phyloP scores from a whole-genome alignment of 306 rosid species.

The Cicer arietinum region DNA sequence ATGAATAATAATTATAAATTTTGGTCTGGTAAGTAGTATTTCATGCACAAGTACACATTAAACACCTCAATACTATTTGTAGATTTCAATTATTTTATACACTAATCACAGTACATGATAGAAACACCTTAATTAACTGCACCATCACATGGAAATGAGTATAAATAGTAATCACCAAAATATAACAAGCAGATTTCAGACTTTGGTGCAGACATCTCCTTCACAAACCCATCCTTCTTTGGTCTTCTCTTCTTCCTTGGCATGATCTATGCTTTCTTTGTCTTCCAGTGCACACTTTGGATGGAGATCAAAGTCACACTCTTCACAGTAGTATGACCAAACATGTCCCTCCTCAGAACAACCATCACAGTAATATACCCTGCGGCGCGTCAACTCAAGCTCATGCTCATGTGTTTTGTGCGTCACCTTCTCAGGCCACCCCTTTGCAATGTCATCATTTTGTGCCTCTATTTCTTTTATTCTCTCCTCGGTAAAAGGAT shows the following conservation, averaged over 20 bases:
- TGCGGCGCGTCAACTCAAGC: constrained; percentile 53
- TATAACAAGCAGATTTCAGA: constrained; percentile 35
- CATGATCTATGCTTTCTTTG: constrained; percentile 44
- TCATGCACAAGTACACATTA: not conserved
- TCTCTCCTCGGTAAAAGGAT: constrained; percentile 72
- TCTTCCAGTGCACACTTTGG: constrained; percentile 62
- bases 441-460: constrained; percentile 58
- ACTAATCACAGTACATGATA: not conserved
- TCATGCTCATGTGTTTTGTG: constrained; percentile 61
- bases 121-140: not conserved
- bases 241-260: constrained; percentile 38
- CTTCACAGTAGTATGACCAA: constrained; percentile 69
- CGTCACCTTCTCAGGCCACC: constrained; percentile 71
- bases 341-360: constrained; percentile 49
- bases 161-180: not conserved
- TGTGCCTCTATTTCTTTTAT: constrained; percentile 55
- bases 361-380: constrained; percentile 47
- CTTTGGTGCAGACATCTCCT: constrained; percentile 61
- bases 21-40: not conserved
- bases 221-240: constrained; percentile 65
- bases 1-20: not conserved
- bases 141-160: not conserved
- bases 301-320: constrained; percentile 74
- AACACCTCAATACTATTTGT: not conserved
- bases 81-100: constrained; percentile 15